These are phyloP conservation scores for Globisporangium acanthophoron DNA, from an alignment of 352 stramenopile genomes.

Conservation along the genomic window DNA sequence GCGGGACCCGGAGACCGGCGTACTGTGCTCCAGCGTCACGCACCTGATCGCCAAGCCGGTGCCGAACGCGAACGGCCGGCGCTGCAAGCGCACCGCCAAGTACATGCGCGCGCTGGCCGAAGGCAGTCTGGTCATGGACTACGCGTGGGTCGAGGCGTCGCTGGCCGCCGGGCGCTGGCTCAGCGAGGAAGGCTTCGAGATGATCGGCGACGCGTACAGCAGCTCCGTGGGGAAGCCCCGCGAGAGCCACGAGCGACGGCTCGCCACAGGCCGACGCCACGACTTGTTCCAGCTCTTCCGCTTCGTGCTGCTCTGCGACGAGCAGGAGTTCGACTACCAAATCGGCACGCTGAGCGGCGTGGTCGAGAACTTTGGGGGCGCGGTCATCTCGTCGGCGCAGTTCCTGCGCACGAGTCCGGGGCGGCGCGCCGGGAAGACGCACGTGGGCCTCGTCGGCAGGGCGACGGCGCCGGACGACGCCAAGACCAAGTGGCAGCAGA, in stretches of 20 bases:
- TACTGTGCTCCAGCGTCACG: constrained; percentile 54
- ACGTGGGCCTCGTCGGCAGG: constrained; percentile 75
- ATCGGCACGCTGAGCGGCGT: constrained; percentile 49
- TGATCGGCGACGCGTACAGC: constrained; percentile 79
- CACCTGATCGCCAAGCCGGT: constrained; percentile 73
- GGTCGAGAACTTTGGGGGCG: constrained; percentile 67
- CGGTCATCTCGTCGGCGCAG: constrained; percentile 26
- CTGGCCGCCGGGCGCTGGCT: constrained; percentile 57
- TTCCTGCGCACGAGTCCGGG: constrained; percentile 20
- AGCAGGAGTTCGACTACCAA: constrained; percentile 71
- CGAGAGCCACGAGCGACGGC: constrained; percentile 42
- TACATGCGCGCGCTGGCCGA: constrained; percentile 83
- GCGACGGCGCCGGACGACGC: constrained; percentile 45
- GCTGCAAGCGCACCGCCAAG: constrained; percentile 80
- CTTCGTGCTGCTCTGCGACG: constrained; percentile 68
- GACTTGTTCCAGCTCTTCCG: constrained; percentile 75
- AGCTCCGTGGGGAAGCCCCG: constrained; percentile 61
- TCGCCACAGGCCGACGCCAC: constrained; percentile 50
- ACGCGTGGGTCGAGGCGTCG: constrained; percentile 71
- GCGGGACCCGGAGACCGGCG: constrained; percentile 31
- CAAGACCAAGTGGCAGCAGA: constrained; percentile 49
- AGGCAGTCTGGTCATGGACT: constrained; percentile 68
- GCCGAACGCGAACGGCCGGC: constrained; percentile 16
- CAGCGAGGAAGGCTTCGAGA: constrained; percentile 63
- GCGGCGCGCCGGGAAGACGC: constrained; percentile 25